These are phyloP conservation scores for Fusarium annulatum DNA, from an alignment of 2,329 filamentous ascomycete species.

Conservation along the genomic window DNA sequence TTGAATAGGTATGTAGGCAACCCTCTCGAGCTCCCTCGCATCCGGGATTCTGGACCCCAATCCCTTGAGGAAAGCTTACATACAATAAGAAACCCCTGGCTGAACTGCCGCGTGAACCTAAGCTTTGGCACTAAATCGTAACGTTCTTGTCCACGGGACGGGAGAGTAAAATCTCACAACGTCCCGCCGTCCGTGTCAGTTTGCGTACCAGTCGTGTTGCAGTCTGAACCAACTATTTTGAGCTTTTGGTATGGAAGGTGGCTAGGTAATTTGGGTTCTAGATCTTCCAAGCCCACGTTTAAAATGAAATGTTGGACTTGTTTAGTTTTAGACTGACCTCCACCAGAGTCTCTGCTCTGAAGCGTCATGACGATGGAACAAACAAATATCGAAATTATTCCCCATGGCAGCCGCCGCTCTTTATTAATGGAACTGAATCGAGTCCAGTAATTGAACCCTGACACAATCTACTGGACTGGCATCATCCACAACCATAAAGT, in stretches of 20 bases:
- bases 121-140: constrained; percentile 31
- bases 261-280: constrained; percentile 7
- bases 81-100: constrained; percentile 16
- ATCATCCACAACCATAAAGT: constrained; percentile 23
- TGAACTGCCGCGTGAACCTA: constrained; percentile 23
- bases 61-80: constrained; percentile 5
- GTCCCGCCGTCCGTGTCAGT: constrained; percentile 37
- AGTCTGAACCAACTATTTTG: constrained; percentile 14
- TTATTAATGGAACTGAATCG: constrained; percentile 20
- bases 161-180: constrained; percentile 37
- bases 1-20: neutral
- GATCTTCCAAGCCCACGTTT: constrained; percentile 15
- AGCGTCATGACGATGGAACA: constrained; percentile 5
- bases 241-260: constrained; percentile 12
- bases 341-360: neutral
- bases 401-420: constrained; percentile 29
- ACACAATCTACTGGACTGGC: constrained; percentile 12
- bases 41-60: neutral
- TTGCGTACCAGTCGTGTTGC: constrained; percentile 35
- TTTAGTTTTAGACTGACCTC: constrained; percentile 2
- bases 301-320: constrained; percentile 14
- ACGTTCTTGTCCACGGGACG: constrained; percentile 26
- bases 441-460: constrained; percentile 2
- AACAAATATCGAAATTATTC: constrained; percentile 19
- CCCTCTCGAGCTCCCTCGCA: neutral